Percentiles rank a stretch among this genome's conserved stretches.
Conservation (phyloP, 2,329 filamentous ascomycete species). For the Epichloe brachyelytri region DNA sequence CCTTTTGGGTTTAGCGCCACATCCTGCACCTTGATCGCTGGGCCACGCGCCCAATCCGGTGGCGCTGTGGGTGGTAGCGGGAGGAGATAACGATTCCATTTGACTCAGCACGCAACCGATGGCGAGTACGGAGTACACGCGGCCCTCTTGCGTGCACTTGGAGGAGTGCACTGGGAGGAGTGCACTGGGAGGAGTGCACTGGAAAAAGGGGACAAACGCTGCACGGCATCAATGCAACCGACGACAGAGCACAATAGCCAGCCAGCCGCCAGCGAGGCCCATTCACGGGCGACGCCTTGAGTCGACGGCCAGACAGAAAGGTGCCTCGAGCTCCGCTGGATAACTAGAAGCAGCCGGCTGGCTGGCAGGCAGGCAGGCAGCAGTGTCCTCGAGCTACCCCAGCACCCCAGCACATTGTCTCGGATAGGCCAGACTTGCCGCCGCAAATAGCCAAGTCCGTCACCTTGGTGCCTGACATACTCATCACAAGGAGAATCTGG, state of each 20-base stretch:
- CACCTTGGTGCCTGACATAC: no score
- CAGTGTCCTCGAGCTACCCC: not conserved
- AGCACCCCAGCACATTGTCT: not conserved
- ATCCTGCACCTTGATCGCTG: constrained; percentile 3
- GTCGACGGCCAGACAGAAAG: no score
- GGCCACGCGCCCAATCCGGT: constrained; percentile 13
- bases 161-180: not conserved
- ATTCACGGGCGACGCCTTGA: no score
- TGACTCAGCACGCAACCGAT: not conserved
- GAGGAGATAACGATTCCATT: not conserved
- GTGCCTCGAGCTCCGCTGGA: no score
- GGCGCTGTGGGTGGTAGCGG: constrained; percentile 1
- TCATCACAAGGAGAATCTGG: no score
- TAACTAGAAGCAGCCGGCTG: no score
- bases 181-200: not conserved
- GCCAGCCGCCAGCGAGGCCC: no score
- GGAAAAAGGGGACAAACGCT: not conserved
- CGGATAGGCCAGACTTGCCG: not conserved
- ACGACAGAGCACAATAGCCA: no score
- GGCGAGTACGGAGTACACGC: not conserved
- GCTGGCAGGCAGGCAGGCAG: no score
- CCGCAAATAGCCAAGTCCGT: no score
- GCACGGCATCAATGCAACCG: not conserved
- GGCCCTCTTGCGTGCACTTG: not conserved
- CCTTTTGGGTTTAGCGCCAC: constrained; percentile 3